These are phyloP conservation scores for Stemphylium lycopersici DNA, from an alignment of 2,329 filamentous ascomycete species.

Conservation along the genomic window DNA sequence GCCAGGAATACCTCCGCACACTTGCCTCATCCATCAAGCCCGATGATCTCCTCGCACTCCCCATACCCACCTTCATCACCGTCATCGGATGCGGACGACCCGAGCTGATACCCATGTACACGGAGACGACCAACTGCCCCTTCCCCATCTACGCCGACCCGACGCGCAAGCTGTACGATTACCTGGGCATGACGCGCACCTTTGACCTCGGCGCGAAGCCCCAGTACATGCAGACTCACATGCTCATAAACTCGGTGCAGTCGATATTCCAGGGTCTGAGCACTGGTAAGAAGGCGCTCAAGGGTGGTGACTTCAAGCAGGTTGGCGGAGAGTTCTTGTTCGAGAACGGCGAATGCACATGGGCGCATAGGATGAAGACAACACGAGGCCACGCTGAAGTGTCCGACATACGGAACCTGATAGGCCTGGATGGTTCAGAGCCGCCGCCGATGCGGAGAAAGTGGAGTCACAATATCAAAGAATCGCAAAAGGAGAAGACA, in stretches of 20 bases:
- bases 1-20: constrained; percentile 73
- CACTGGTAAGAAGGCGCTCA: constrained; percentile 63
- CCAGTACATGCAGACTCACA: constrained; percentile 66
- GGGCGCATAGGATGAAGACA: constrained; percentile 82
- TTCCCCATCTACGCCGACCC: constrained; percentile 83
- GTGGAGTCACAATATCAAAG: constrained; percentile 44
- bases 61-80: constrained; percentile 65
- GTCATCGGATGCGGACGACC: constrained; percentile 76
- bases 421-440: constrained; percentile 55
- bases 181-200: constrained; percentile 72
- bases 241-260: constrained; percentile 54
- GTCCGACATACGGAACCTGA: constrained; percentile 65
- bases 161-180: constrained; percentile 67
- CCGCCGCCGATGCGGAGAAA: constrained; percentile 40
- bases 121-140: constrained; percentile 65
- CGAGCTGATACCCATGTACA: constrained; percentile 71
- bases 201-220: constrained; percentile 67
- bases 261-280: constrained; percentile 67
- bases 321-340: constrained; percentile 83
- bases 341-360: constrained; percentile 71
- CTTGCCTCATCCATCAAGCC: constrained; percentile 64
- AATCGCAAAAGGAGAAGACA: constrained; percentile 23
- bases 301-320: constrained; percentile 70
- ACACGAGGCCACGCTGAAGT: constrained; percentile 80
- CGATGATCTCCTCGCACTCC: constrained; percentile 54